Base-by-base conservation (phyloP, 164 flowering plant genomes). In the Kingdonia uniflora region DNA sequence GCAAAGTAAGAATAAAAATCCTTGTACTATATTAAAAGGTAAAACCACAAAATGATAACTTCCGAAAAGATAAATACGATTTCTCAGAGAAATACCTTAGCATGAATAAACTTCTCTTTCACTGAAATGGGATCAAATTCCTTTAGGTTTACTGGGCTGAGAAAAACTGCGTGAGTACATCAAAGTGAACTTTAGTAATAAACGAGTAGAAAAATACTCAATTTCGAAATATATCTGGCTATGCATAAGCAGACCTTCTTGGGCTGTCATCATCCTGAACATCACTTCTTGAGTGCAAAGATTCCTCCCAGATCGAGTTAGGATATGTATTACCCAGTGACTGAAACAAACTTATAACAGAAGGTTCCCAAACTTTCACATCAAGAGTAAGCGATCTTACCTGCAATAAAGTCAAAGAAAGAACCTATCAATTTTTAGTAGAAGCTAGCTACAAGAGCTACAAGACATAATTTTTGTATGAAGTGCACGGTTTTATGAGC, bases 291-390 rank as follows among this genome's bases (percentile, higher is more conserved):
- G 71, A 54, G 35, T 74, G 67, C 75, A 90, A 63, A 49, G 71
- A 63, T 59, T 77, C 95, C 67, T 90, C 97, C 97, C 97, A 90
- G 42, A 87, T 58, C 43, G 91, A 81, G 68, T 86, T 90, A 26
- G 78, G 82, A 71, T 55, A 90, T 19, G 67, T 56, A 71, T 90
- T 90, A 37, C 97, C 97, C 71, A 90, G 74, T 26, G 97, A 80
- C 67, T 80, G 82, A 58, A 90, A 84, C 63, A 90, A 64, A 50
- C 63, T 51, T 65, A 90, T 73, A 46, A 90, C 87, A 56, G 95
- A 90, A 68, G 95, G 81, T 55, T 87, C 94, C 97, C 97, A 86
- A 19, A 76, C 94, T 69, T 82, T 90, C 16, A 90, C 95, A 75
- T 90, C 97, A 64, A 90, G 87, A 25, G 83, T 80, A 61, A 90